A percentile compares a stretch with the other conserved stretches of the same genome.
These are phyloP conservation scores for Craterostigma plantagineum DNA, from an alignment of 257 asterid genomes.

Conservation along the genomic window DNA sequence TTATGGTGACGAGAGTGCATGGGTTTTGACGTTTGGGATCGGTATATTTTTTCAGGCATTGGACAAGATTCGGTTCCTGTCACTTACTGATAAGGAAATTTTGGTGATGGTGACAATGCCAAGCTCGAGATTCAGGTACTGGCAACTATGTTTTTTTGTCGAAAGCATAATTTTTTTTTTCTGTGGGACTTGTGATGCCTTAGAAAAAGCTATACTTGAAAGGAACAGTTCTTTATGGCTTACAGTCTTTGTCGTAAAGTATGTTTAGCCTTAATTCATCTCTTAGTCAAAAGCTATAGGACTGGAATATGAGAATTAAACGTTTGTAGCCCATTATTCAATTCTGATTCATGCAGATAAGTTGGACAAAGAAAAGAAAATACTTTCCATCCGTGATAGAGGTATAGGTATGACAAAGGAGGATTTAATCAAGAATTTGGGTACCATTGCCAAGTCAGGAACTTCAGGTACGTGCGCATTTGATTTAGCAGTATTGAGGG, in stretches of 20 bases:
- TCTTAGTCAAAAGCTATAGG: background rate
- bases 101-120: constrained; percentile 83
- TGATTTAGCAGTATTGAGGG: background rate
- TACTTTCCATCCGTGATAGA: constrained; percentile 75
- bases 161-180: background rate
- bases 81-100: constrained; percentile 83
- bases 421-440: constrained; percentile 86
- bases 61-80: constrained; percentile 81
- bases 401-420: constrained; percentile 99
- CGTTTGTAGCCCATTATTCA: background rate
- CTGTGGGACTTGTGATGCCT: too few relatives aligned
- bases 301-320: too few relatives aligned
- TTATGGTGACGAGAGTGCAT: background rate
- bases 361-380: constrained; percentile 81
- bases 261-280: too few relatives aligned
- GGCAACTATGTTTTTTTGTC: background rate
- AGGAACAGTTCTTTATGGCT: too few relatives aligned
- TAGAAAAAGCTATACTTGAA: too few relatives aligned
- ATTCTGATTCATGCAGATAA: constrained; percentile 35
- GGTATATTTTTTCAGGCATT: constrained; percentile 38
- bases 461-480: constrained; percentile 51
- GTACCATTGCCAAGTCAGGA: constrained; percentile 96
- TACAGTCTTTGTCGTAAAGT: too few relatives aligned
- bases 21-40: background rate
- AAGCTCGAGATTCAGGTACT: constrained; percentile 84